These are phyloP conservation scores for Nakataea oryzae DNA, from an alignment of 2,329 filamentous ascomycete species.

Conservation along the genomic window DNA sequence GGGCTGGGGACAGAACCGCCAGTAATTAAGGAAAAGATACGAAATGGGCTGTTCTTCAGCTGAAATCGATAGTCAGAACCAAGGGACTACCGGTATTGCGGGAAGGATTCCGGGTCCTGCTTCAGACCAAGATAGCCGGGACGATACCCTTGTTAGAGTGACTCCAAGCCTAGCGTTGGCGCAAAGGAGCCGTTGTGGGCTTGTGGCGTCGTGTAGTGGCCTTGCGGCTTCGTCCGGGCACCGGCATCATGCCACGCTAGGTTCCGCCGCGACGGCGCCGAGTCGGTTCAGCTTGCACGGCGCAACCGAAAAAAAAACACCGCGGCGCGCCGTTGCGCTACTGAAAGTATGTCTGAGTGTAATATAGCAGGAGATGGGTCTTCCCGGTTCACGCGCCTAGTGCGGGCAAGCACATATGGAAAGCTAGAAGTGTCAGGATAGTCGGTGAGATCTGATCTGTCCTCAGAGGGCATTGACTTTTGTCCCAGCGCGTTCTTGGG, in stretches of 20 bases:
- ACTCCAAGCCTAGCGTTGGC: too few relatives aligned
- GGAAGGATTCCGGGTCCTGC: not conserved
- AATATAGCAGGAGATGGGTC: too few relatives aligned
- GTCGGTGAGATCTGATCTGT: too few relatives aligned
- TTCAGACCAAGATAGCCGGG: not conserved
- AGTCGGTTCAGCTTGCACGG: not conserved
- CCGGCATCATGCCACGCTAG: not conserved
- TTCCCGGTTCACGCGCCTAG: too few relatives aligned
- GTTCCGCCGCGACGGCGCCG: not conserved
- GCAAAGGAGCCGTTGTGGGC: not conserved
- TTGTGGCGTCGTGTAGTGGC: not conserved
- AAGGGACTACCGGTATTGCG: not conserved
- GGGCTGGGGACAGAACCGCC: not conserved
- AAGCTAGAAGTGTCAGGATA: too few relatives aligned
- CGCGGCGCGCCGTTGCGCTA: too few relatives aligned
- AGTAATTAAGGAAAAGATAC: not conserved
- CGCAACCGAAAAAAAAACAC: not conserved
- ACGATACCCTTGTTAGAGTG: not conserved
- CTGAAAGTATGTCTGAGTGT: too few relatives aligned
- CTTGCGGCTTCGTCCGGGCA: not conserved
- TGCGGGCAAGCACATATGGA: too few relatives aligned
- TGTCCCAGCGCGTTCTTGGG: too few relatives aligned
- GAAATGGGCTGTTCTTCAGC: not conserved
- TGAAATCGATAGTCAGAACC: not conserved
- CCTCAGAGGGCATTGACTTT: too few relatives aligned